These are phyloP conservation scores for Cordyceps militaris DNA, from an alignment of 2,329 filamentous ascomycete species.

Conservation along the genomic window DNA sequence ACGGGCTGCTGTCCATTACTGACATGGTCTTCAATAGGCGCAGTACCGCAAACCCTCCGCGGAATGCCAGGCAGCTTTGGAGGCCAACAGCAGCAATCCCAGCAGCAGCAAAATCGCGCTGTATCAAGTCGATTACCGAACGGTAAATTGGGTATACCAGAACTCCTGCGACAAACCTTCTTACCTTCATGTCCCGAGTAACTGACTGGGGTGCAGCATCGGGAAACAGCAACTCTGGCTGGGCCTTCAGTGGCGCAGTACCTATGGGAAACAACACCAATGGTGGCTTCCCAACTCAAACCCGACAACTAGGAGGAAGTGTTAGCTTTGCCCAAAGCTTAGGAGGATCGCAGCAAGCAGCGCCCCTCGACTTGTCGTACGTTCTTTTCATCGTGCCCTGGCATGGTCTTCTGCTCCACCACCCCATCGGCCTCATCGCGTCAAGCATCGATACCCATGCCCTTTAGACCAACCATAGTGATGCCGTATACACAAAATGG, in stretches of 20 bases:
- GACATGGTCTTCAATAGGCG: conserved; percentile 34
- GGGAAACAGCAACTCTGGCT: conserved; percentile 48
- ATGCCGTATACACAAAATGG: not conserved
- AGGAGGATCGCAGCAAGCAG: conserved; percentile 54
- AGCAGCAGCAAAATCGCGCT: conserved; percentile 35
- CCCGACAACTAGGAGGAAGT: conserved; percentile 50
- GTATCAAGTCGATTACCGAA: conserved; percentile 56
- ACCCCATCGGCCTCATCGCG: not conserved
- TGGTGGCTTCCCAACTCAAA: conserved; percentile 39
- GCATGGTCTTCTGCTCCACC: not conserved
- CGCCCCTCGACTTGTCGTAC: conserved; percentile 58
- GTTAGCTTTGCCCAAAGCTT: conserved; percentile 62
- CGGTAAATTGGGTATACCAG: conserved; percentile 54
- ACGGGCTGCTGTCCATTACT: not conserved
- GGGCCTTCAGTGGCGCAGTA: conserved; percentile 56
- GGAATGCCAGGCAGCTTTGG: conserved; percentile 55
- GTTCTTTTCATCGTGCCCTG: conserved; percentile 29
- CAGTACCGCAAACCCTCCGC: conserved; percentile 55
- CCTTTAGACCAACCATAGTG: not conserved
- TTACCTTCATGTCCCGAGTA: not conserved
- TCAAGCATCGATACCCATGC: not conserved
- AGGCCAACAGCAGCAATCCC: conserved; percentile 44
- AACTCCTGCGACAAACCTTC: not conserved
- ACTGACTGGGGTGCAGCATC: conserved; percentile 15
- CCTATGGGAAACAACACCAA: conserved; percentile 49